Percentiles rank a stretch among this genome's conserved stretches.
These are phyloP conservation scores for Scutellaria barbata DNA, from an alignment of 257 asterid genomes.

Conservation along the genomic window DNA sequence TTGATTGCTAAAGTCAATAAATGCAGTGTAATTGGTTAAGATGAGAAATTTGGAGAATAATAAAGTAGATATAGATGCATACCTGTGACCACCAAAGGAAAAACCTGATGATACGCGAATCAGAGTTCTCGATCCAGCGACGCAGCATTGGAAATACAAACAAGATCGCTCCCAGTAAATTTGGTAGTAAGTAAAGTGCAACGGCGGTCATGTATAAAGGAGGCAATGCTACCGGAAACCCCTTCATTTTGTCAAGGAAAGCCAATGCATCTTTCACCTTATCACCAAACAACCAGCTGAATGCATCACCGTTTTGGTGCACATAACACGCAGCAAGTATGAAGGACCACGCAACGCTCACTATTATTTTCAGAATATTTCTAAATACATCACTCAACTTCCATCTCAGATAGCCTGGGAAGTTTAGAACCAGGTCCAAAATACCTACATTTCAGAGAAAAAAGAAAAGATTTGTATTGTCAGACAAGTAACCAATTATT, in stretches of 20 bases:
- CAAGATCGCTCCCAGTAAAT: conserved; percentile 59
- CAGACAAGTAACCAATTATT: conserved; percentile 23
- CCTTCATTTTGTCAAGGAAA: conserved; percentile 58
- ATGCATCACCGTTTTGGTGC: conserved; percentile 51
- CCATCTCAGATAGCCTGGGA: conserved; percentile 88
- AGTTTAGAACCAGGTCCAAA: conserved; percentile 72
- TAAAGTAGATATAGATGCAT: conserved; percentile 29
- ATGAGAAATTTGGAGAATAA: neutral
- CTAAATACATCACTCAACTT: conserved; percentile 66
- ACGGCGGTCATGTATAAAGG: conserved; percentile 67
- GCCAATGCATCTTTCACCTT: conserved; percentile 51
- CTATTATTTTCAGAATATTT: conserved; percentile 69
- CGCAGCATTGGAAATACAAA: conserved; percentile 85
- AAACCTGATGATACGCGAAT: conserved; percentile 71
- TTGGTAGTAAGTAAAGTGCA: conserved; percentile 69
- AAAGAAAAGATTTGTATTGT: neutral
- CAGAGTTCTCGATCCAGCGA: conserved; percentile 85
- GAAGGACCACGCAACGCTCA: conserved; percentile 78
- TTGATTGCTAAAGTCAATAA: too few species aligned
- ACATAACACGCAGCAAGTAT: conserved; percentile 66
- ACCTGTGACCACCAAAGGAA: conserved; percentile 94
- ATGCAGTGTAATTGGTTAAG: too few species aligned
- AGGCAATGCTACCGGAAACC: conserved; percentile 73
- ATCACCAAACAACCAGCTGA: conserved; percentile 37
- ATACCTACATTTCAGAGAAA: conserved; percentile 51